These are phyloP conservation scores for Venturia nashicola DNA, from an alignment of 2,329 filamentous ascomycete species.

Conservation along the genomic window DNA sequence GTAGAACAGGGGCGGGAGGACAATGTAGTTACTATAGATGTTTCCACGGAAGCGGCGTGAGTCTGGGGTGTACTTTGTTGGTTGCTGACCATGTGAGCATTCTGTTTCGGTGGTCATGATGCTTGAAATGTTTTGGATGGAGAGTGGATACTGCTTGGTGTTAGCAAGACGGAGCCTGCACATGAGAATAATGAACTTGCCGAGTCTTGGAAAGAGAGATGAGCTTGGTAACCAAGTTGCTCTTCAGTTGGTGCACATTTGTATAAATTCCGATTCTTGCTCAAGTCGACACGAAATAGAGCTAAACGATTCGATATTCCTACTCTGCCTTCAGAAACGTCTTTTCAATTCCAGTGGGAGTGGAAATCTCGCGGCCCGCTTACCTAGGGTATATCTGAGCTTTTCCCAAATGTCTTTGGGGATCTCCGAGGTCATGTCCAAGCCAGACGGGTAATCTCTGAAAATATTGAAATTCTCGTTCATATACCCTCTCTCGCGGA, in stretches of 20 bases:
- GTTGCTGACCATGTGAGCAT: constrained; percentile 28
- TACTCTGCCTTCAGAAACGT: constrained; percentile 45
- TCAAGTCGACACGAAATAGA: constrained; percentile 55
- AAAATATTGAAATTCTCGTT: constrained; percentile 53
- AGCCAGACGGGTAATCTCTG: constrained; percentile 40
- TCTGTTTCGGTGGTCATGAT: constrained; percentile 45
- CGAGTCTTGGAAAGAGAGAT: constrained; percentile 57
- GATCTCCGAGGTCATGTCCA: constrained; percentile 33
- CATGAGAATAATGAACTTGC: constrained; percentile 29
- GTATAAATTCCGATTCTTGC: constrained; percentile 44
- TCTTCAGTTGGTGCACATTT: constrained; percentile 47
- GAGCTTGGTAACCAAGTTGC: constrained; percentile 50
- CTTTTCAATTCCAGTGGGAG: constrained; percentile 26
- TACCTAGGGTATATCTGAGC: not conserved
- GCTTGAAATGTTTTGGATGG: constrained; percentile 54
- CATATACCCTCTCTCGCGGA: constrained; percentile 45
- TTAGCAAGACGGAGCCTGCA: not conserved
- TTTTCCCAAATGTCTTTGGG: constrained; percentile 39
- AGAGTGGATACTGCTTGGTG: constrained; percentile 50
- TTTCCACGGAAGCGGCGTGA: constrained; percentile 58
- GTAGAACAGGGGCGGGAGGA: not conserved
- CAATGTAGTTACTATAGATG: constrained; percentile 43
- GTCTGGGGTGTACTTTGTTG: constrained; percentile 42
- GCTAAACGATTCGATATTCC: constrained; percentile 54
- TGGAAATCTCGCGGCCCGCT: not conserved